A percentile compares a stretch with the other conserved stretches of the same genome.
Evolutionary conservation across 228 moss, liverwort and hornwort species (phyloP).

Genomic region (Sphagnum magellanicum): DNA sequence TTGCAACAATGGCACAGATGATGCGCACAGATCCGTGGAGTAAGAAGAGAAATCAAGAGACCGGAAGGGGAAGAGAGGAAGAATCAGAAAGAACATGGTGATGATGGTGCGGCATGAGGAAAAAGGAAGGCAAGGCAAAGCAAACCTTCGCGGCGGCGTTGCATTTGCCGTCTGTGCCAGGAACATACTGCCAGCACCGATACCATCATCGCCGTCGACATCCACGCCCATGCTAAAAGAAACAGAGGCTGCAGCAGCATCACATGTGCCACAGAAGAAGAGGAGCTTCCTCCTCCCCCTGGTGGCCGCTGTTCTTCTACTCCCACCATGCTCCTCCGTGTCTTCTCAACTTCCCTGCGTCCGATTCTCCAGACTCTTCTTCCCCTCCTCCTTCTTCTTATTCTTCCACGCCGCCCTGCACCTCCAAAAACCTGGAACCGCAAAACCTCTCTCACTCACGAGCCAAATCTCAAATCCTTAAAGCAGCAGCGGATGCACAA

Average conservation of each 20-base stretch:
- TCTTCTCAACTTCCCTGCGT: no score
- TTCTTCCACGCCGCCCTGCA: background rate
- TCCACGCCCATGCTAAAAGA: slow-evolving; percentile 48
- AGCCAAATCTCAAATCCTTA: no score
- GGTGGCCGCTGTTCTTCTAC: no score
- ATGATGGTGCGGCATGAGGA: background rate
- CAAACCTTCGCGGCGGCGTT: slow-evolving; percentile 94
- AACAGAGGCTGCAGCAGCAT: no score
- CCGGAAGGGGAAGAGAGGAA: background rate
- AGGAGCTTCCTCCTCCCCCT: no score
- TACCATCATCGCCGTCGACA: slow-evolving; percentile 69
- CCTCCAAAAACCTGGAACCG: background rate
- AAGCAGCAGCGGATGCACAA: no score
- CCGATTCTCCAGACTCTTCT: background rate
- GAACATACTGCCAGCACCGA: slow-evolving; percentile 81
- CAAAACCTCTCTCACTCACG: no score
- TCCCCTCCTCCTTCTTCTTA: background rate
- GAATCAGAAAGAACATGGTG: background rate
- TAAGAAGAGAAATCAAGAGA: background rate
- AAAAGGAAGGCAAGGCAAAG: slow-evolving; percentile 6
- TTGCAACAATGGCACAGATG: background rate
- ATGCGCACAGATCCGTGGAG: background rate
- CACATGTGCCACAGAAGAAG: no score
- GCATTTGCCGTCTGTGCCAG: slow-evolving; percentile 97
- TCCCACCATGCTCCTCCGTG: no score